These are phyloP conservation scores for Microglena sp. DNA, from an alignment of 139 green algal species.

Conservation along the genomic window DNA sequence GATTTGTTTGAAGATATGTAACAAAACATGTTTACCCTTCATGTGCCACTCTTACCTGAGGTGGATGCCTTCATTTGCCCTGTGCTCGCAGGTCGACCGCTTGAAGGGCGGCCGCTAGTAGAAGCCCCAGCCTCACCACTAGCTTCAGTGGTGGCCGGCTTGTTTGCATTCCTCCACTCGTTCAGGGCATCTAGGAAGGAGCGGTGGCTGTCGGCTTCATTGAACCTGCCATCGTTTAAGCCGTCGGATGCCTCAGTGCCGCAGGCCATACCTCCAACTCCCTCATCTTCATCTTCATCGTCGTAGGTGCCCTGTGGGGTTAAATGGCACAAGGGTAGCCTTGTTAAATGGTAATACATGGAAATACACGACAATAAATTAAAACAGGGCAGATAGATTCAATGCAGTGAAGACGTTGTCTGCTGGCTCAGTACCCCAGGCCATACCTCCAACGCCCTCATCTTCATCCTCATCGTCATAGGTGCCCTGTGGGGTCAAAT, in stretches of 20 bases:
- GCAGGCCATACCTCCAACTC: constrained; percentile 14
- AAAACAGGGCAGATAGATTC: too few relatives aligned
- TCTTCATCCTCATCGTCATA: too few relatives aligned
- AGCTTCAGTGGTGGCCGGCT: background rate
- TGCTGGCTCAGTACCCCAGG: too few relatives aligned
- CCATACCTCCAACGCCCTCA: too few relatives aligned
- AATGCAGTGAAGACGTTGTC: too few relatives aligned
- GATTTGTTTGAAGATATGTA: too few relatives aligned
- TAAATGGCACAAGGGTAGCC: background rate
- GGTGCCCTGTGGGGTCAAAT: too few relatives aligned
- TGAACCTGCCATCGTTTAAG: constrained; percentile 16
- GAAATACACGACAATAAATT: background rate
- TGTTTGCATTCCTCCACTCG: constrained; percentile 27
- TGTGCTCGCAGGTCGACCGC: background rate
- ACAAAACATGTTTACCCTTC: too few relatives aligned
- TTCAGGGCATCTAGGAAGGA: constrained; percentile 36
- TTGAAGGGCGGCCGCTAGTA: background rate
- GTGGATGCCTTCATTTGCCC: background rate
- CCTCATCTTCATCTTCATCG: background rate
- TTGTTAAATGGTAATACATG: background rate
- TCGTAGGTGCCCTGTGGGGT: background rate
- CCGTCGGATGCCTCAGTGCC: constrained; percentile 11
- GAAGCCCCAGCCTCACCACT: background rate
- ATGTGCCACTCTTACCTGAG: too few relatives aligned
- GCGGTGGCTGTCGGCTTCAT: constrained; percentile 26